These are phyloP conservation scores for Pseudogymnoascus sp. DNA, from an alignment of 2,329 filamentous ascomycete species.

Conservation along the genomic window DNA sequence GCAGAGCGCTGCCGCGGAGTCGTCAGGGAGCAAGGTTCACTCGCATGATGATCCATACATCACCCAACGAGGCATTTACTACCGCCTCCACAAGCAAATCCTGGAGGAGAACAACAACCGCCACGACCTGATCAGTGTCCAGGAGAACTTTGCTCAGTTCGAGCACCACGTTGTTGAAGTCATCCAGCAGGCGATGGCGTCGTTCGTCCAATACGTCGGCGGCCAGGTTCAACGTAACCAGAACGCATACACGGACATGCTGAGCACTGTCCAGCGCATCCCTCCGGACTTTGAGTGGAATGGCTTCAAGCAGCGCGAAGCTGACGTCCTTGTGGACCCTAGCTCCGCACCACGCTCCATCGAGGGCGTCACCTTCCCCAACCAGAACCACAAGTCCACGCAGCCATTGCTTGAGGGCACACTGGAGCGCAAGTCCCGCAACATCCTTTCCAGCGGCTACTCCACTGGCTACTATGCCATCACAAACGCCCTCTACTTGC, in stretches of 20 bases:
- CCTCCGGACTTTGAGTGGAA: conserved; percentile 87
- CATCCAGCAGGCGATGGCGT: conserved; percentile 71
- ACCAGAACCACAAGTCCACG: conserved; percentile 75
- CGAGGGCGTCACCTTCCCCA: conserved; percentile 71
- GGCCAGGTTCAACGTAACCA: conserved; percentile 76
- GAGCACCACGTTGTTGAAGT: conserved; percentile 78
- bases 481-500: conserved; percentile 77
- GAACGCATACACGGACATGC: conserved; percentile 75
- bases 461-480: conserved; percentile 82
- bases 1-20: conserved; percentile 72
- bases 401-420: conserved; percentile 79
- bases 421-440: conserved; percentile 82
- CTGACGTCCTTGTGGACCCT: conserved; percentile 67
- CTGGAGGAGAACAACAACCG: conserved; percentile 93
- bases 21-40: conserved; percentile 61
- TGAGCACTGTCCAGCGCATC: conserved; percentile 66
- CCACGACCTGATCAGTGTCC: conserved; percentile 84
- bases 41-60: conserved; percentile 81
- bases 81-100: conserved; percentile 84
- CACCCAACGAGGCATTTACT: conserved; percentile 67
- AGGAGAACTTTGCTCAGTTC: conserved; percentile 80
- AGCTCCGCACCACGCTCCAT: conserved; percentile 65
- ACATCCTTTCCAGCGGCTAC: conserved; percentile 70
- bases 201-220: conserved; percentile 73
- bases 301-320: conserved; percentile 66